Conservation (phyloP, 306 rosid genomes). For the Lotus japonicus region DNA sequence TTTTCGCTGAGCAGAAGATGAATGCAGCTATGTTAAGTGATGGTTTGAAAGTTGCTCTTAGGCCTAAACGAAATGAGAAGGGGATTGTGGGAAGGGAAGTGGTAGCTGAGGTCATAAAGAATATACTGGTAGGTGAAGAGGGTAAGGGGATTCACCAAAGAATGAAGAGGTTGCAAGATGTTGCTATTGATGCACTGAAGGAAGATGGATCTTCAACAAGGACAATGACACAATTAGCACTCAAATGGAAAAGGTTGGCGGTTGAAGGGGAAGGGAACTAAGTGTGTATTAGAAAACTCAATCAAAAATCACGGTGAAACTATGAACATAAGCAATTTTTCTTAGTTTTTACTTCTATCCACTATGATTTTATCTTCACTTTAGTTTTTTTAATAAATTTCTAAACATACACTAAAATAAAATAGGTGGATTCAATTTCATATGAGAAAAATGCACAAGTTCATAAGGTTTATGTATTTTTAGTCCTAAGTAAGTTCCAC, state of each 20-base stretch:
- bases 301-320: background rate
- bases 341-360: no score
- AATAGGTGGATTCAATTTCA: no score
- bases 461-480: no score
- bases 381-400: no score
- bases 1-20: slow-evolving; percentile 30
- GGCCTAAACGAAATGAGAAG: slow-evolving; percentile 15
- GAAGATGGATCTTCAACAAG: slow-evolving; percentile 30
- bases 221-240: slow-evolving; percentile 21
- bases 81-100: slow-evolving; percentile 32
- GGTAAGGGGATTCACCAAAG: slow-evolving; percentile 10
- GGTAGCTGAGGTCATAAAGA: slow-evolving; percentile 6
- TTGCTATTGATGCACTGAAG: slow-evolving; percentile 15
- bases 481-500: no score
- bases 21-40: slow-evolving; percentile 19
- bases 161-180: slow-evolving; percentile 17
- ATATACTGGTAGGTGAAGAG: slow-evolving; percentile 27
- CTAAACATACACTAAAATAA: no score
- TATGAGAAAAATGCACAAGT: no score
- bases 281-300: no score
- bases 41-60: slow-evolving; percentile 27
- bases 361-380: no score
- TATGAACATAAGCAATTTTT: no score
- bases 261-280: background rate
- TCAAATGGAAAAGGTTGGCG: slow-evolving; percentile 6